Evolutionary conservation across 2,329 filamentous ascomycete genomes (phyloP).

Genomic region (Alternaria conjuncta): DNA sequence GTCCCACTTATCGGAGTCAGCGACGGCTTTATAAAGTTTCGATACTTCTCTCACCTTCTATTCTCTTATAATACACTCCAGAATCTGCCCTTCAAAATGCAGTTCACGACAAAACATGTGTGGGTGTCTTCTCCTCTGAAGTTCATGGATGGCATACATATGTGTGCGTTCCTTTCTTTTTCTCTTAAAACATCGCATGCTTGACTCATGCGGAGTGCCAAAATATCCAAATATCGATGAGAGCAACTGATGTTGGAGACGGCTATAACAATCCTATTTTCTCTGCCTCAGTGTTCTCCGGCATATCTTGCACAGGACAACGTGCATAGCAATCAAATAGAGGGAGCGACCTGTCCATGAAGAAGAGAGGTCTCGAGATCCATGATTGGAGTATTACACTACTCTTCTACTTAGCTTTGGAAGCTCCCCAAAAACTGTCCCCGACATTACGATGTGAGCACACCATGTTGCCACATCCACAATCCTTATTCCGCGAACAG

Average conservation of each 20-base stretch:
- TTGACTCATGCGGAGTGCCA: neutral
- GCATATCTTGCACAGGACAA: neutral
- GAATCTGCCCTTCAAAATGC: neutral
- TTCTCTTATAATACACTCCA: neutral
- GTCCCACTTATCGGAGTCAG: neutral
- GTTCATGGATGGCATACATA: too few relatives aligned
- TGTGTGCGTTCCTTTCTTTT: neutral
- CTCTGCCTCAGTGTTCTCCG: neutral
- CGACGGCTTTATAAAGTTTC: neutral
- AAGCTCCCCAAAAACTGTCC: rapidly evolving
- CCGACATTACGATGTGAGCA: rapidly evolving
- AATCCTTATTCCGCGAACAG: neutral
- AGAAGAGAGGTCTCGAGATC: too few relatives aligned
- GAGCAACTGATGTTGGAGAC: too few relatives aligned
- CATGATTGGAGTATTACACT: rapidly evolving
- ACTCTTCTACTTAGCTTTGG: rapidly evolving
- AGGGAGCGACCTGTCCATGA: too few relatives aligned
- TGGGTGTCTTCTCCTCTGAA: neutral
- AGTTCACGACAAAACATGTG: neutral
- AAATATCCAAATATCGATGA: too few relatives aligned
- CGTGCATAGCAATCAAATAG: neutral
- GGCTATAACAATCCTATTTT: too few relatives aligned
- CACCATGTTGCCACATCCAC: neutral
- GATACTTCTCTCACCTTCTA: neutral
- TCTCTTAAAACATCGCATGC: neutral